Base-by-base conservation (phyloP, 1,139 yeast genomes). In the Sugiyamaella grinbergsii region DNA sequence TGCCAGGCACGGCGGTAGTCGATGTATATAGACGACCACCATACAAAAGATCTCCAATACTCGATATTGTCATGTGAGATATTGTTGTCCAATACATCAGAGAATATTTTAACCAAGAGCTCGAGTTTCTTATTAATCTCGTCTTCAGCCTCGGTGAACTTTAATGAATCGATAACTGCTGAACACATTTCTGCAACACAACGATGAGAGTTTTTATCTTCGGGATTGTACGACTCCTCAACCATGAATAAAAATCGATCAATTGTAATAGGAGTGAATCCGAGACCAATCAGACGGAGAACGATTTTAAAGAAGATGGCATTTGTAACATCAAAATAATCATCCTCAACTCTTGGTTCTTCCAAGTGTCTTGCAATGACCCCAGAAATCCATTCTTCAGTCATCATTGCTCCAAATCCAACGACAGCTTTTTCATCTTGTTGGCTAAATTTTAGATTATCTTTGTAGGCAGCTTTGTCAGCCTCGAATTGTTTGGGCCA, bases 11-110 rank as follows among this genome's bases (percentile, higher is more conserved):
- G 75, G 62, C 96, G 80, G 80, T 2, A 82, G 67, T 65, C 70
- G 15, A 63, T 55, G 26, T 57, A 56, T 33, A 58, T 47, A 34
- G 56, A 53, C 5, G 58, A 50, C 59, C 59, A 56, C 83, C 90
- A 82, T 3, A 85, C 73, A 53, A 88, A 80, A 0, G 89, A 78
- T 44, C 76, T 76, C 98, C 98, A 93, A 46, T 87, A 82, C 16
- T 78, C 80, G 42, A 79, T 70, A 5, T 85, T 85, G 40, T 91
- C 95, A 2, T 91, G 95, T 0, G 89, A 80, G 53, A 93, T 69
- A 51, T 85, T 89, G 36, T 76, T 71, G 2, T 74, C 71, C 42
- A 89, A 71, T 15, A 85, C 77, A 1, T 66, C 62, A n/a, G 73
- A 70, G 24, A 85, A 70, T 2, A 84, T 62, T 1, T 72, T 72